Base-by-base conservation (phyloP, 1,284 basidiomycete genomes). In the Amylostereum chailletii region DNA sequence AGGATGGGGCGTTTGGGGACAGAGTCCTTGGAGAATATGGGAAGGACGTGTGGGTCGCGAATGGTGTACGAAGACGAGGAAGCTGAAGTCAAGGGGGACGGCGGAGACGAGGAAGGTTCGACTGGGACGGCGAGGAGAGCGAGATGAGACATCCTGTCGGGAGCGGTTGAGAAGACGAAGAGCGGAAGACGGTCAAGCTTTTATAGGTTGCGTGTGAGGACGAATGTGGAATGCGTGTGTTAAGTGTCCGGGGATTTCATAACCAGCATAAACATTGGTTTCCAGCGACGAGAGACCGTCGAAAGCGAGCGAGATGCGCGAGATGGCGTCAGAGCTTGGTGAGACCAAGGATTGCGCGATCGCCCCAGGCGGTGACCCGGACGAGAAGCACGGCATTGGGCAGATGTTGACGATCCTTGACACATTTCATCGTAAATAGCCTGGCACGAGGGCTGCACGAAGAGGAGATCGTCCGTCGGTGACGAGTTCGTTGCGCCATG, bases 31-130 rank as follows among this genome's bases (percentile, higher is more conserved):
- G 65, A 59, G 58, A 84, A 80, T 3, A 65, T 64, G 1, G 88
- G 87, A 2, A 82, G 57, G 34, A 70, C 62, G 60, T 89, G 87
- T 10, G 79, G 81, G 57, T 85, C 72, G n/a, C 65, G 66, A n/a
- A 46, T 46, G 6, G 39, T 42, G 29, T 45, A 38, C 6, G 51
- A 38, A 2, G 42, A 50, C 19, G 39, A 36, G 5, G 47, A 45
- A 34, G 27, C 39, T 1, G 51, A 49, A 7, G 42, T 36, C 6
- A 52, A 47, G 32, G 55, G 53, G 32, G 51, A 46, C 30, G 33
- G 26, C 31, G 33, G 19, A 10, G 53, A 52, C 34, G 47, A 47
- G 9, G 54, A 29, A 32, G 54, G 40, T 45, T 51, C 52, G 2
- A 45, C 31, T 0, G 41, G 8, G 5, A 8, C 36, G 36, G n/a